A percentile compares a stretch with the other conserved stretches of the same genome.
Evolutionary conservation across 1,284 basidiomycete genomes (phyloP).

Genomic region (Austroboletus niveus): DNA sequence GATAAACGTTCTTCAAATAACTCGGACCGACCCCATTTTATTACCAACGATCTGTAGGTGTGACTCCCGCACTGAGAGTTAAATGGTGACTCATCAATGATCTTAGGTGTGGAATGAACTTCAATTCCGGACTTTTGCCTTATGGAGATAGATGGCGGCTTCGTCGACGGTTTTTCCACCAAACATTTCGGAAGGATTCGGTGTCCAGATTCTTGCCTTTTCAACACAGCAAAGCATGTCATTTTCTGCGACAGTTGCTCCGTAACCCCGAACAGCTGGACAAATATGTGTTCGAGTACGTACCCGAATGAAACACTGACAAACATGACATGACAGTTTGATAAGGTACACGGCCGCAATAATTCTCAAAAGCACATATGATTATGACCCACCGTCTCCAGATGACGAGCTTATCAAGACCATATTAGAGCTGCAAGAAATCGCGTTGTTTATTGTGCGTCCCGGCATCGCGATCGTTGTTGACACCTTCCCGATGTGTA

Average conservation of each 20-base stretch:
- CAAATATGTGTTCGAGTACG: slow-evolving; percentile 11
- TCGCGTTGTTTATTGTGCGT: background rate
- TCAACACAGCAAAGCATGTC: slow-evolving; percentile 14
- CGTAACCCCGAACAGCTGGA: slow-evolving; percentile 2
- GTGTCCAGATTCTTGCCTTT: slow-evolving; percentile 5
- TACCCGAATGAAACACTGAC: background rate
- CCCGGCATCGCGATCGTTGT: slow-evolving; percentile 4
- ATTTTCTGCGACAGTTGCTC: slow-evolving; percentile 13
- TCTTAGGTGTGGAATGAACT: slow-evolving; percentile 7
- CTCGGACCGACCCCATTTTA: slow-evolving; percentile 14
- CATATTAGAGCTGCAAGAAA: background rate
- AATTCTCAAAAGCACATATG: slow-evolving; percentile 11
- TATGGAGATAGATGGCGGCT: slow-evolving; percentile 15
- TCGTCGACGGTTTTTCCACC: slow-evolving; percentile 13
- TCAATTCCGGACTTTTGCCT: background rate
- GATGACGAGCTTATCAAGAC: slow-evolving; percentile 10
- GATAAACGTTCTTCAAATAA: slow-evolving; percentile 11
- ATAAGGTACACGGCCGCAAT: slow-evolving; percentile 10
- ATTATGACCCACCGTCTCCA: slow-evolving; percentile 13
- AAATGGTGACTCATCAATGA: background rate
- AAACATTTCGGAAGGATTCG: slow-evolving; percentile 5
- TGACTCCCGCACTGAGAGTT: background rate
- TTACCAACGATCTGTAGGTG: slow-evolving; percentile 13
- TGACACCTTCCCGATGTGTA: slow-evolving; percentile 13
- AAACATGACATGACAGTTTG: background rate